Evolutionary conservation across 768 basidiomycete genomes (phyloP), one percentile per base, ranked within the genome.

Genomic region (Auricularia sp.): DNA sequence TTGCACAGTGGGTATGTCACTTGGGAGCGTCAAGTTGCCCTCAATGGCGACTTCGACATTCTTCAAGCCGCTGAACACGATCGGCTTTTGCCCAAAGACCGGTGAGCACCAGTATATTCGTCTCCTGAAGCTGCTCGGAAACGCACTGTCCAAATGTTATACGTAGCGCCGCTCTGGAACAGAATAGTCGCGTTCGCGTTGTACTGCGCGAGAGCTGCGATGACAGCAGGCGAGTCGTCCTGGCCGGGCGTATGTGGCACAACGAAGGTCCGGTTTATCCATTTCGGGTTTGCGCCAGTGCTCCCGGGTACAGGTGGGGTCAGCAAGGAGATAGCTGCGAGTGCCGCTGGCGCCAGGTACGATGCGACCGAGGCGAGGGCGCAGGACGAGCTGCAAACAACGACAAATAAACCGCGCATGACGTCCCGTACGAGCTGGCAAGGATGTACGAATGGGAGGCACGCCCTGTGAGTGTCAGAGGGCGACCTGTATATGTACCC

Each of bases 41-140:
- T 84, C 79, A 63, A 86, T 77, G 36, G 72, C 72, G 23, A 87
- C 75, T 65, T 84, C 83, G 18, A 86, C 84, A 65, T 85, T 85
- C 39, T 76, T 80, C 62, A 86, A 70, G 0, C 68, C 70, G 0
- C 84, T 82, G 63, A 87, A 87, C 63, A 75, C 79, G 72, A 86
- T 76, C 0, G 85, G 82, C 2, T 61, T 23, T 8, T 18, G 8
- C 11, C 23, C 23, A 18, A 36, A 8, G 14, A 62, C 18, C 14
- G 8, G 29, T 18, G 39, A 39, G 11, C 36, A 18, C 18, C 39
- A 42, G 36, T 18, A 44, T 36, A 11, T 35, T 34, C 33, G n/a
- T 12, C 5, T 12, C 47, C n/a, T 33, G 29, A 29, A 29, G 29
- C 29, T 29, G 29, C 29, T 29, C 29, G 29, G 29, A 29, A 29